Evolutionary conservation across 805 yeast species (phyloP).

Genomic region (Tetrapisispora phaffii): DNA sequence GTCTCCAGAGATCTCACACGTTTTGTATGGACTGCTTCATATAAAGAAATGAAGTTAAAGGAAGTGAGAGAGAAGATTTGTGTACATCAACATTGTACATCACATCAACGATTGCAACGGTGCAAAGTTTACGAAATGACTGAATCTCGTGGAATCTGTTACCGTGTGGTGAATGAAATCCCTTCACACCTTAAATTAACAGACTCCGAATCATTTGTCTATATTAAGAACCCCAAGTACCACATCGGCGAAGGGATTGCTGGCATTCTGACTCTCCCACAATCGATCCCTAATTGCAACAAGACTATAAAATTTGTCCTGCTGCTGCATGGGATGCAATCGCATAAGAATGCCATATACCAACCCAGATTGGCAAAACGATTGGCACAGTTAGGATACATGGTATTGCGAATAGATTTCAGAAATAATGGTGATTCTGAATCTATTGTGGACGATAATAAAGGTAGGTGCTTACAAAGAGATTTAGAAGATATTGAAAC

Average conservation of each 20-base stretch:
- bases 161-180: neutral
- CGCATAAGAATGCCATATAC: slow-evolving; percentile 74
- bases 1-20: too few relatives aligned
- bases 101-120: too few relatives aligned
- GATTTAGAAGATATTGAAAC: slow-evolving; percentile 62
- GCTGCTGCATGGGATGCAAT: slow-evolving; percentile 75
- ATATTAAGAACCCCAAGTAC: slow-evolving; percentile 13
- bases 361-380: slow-evolving; percentile 52
- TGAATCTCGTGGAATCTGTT: neutral
- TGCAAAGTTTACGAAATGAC: too few relatives aligned
- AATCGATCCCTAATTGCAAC: too few relatives aligned
- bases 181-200: slow-evolving; percentile 10
- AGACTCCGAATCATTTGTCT: slow-evolving; percentile 14
- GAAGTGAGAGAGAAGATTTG: too few relatives aligned
- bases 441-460: slow-evolving; percentile 23
- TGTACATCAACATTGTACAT: too few relatives aligned
- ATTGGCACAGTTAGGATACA: slow-evolving; percentile 54
- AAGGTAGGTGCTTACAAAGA: slow-evolving; percentile 49
- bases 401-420: slow-evolving; percentile 71
- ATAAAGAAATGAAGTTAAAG: too few relatives aligned
- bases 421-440: slow-evolving; percentile 77
- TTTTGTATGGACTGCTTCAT: too few relatives aligned
- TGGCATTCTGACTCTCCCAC: slow-evolving; percentile 22
- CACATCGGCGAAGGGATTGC: slow-evolving; percentile 28
- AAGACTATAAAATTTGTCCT: slow-evolving; percentile 36